Evolutionary conservation across 2,329 filamentous ascomycete species (phyloP).

Genomic region (Knufia fluminis): DNA sequence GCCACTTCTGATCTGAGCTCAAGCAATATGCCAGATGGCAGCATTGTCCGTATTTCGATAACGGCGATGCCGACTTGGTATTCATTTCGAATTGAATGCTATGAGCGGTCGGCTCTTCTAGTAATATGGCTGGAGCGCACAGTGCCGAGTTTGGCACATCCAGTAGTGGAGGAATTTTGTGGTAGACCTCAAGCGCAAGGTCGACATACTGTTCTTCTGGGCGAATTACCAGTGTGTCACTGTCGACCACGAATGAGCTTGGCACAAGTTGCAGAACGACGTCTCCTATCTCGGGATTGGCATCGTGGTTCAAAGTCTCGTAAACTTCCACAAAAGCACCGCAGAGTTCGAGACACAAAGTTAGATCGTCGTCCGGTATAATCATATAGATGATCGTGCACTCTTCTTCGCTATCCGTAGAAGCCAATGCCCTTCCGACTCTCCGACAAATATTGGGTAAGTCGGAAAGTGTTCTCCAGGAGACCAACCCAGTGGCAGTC

Average conservation of each 20-base stretch:
- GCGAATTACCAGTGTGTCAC: slow-evolving; percentile 44
- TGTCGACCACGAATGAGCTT: slow-evolving; percentile 43
- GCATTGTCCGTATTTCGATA: slow-evolving; percentile 45
- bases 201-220: slow-evolving; percentile 40
- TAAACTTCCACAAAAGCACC: slow-evolving; percentile 49
- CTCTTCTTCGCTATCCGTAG: slow-evolving; percentile 26
- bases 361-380: slow-evolving; percentile 39
- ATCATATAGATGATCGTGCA: slow-evolving; percentile 51
- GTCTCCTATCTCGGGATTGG: slow-evolving; percentile 30
- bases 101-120: slow-evolving; percentile 45
- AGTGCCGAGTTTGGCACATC: slow-evolving; percentile 31
- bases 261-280: slow-evolving; percentile 51
- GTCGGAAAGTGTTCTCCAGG: slow-evolving; percentile 26
- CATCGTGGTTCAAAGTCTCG: slow-evolving; percentile 38
- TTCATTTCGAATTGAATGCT: slow-evolving; percentile 46
- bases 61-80: slow-evolving; percentile 44
- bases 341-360: slow-evolving; percentile 40
- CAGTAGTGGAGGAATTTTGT: slow-evolving; percentile 41
- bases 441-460: slow-evolving; percentile 26
- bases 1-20: slow-evolving; percentile 48
- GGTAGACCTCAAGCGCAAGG: slow-evolving; percentile 50
- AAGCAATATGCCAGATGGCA: slow-evolving; percentile 51
- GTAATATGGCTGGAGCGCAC: slow-evolving; percentile 44
- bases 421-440: slow-evolving; percentile 31
- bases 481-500: slow-evolving; percentile 30